Evolutionary conservation across 352 stramenopile species (phyloP).

Genomic region (Phytophthora fragariaefolia): DNA sequence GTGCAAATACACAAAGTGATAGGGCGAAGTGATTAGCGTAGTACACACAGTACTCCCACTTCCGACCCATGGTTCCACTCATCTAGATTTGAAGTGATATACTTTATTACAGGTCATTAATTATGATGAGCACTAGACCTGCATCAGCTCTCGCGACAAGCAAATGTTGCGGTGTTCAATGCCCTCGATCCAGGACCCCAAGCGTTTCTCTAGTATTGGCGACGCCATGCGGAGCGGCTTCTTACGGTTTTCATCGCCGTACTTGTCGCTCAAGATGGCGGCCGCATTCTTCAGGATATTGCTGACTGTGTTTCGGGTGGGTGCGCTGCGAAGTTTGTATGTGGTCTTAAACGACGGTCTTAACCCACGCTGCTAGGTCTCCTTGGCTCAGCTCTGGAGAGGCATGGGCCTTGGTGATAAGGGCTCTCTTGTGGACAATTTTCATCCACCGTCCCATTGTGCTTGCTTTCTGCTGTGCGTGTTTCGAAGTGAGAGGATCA

Average conservation of each 20-base stretch:
- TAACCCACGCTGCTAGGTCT: neutral
- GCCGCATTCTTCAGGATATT: neutral
- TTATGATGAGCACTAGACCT: too few relatives aligned
- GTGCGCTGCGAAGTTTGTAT: neutral
- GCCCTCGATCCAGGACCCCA: neutral
- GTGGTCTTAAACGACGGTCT: neutral
- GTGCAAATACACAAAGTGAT: too few relatives aligned
- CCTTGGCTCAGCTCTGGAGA: neutral
- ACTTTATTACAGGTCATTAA: too few relatives aligned
- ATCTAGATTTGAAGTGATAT: too few relatives aligned
- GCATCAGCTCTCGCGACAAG: neutral
- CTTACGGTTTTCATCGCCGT: neutral
- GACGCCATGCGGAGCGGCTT: neutral
- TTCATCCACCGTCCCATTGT: neutral
- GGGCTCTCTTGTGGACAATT: neutral
- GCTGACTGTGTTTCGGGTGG: neutral
- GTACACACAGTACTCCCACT: too few relatives aligned
- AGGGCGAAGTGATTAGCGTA: too few relatives aligned
- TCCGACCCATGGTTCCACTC: too few relatives aligned
- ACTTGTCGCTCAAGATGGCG: neutral
- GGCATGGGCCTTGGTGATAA: neutral
- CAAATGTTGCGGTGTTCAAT: neutral
- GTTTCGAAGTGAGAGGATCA: neutral
- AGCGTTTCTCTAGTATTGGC: neutral
- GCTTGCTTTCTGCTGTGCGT: too few relatives aligned